Percentiles rank a stretch among this genome's conserved stretches.
phyloP scores from a whole-genome alignment of 345 rosid species.

The Eucalyptus cloeziana region DNA sequence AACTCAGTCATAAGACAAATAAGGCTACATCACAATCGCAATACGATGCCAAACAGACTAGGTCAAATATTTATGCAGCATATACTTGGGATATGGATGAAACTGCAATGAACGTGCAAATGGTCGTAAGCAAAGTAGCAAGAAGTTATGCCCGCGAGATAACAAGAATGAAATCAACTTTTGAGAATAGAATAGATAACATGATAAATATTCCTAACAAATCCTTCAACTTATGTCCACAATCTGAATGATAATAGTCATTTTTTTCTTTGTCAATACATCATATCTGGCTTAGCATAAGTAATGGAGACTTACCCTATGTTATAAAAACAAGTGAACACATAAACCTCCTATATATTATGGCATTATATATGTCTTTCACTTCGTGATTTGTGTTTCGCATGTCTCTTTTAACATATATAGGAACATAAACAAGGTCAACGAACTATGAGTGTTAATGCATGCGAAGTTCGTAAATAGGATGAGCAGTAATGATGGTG shows the following conservation, averaged over 20 bases:
- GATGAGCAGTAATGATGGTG: neutral
- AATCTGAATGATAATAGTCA: neutral
- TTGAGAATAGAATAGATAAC: neutral
- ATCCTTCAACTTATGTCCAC: neutral
- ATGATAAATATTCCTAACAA: neutral
- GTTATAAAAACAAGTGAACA: neutral
- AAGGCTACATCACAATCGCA: neutral
- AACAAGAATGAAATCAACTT: neutral
- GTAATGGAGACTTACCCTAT: neutral
- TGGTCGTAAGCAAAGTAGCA: neutral
- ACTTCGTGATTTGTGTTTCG: fast-evolving
- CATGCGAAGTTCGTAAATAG: neutral
- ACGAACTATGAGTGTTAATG: neutral
- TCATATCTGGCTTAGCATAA: neutral
- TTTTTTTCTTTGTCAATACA: neutral
- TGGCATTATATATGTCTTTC: neutral
- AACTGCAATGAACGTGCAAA: neutral
- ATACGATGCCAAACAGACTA: neutral
- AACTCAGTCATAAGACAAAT: neutral
- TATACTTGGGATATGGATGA: neutral
- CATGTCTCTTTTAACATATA: neutral
- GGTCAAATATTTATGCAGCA: neutral
- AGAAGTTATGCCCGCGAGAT: neutral
- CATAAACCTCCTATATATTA: neutral
- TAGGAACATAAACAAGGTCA: neutral